Base-by-base conservation (phyloP, 179 eudicot species). In the Silene vulgaris region DNA sequence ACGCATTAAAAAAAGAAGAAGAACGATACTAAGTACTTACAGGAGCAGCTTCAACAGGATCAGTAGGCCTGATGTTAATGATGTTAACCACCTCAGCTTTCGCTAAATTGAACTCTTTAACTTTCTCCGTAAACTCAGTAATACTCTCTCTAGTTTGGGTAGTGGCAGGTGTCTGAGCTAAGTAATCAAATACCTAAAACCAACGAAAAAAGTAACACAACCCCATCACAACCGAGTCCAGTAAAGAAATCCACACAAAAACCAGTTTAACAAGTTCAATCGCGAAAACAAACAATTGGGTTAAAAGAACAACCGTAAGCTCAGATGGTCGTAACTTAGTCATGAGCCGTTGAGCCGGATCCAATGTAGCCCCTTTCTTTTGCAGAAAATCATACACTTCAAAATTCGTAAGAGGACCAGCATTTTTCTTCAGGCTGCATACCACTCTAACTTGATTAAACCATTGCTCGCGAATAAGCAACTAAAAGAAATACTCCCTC, bases 311-410 rank as follows among this genome's bases (percentile, higher is more conserved):
- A 78, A 93, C 98, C 88, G 88, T 88, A 73, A 79, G 81, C 80
- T 94, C 98, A 9, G 96, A 90, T 54, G 83, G 85, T 26, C 83
- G 79, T 21, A 94, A 43, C 64, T 87, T 78, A 77, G 88, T 85
- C 82, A 94, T 85, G 73, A 87, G 48, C 14, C 50, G 84, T 8
- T 91, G 83, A 28, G 90, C 76, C 75, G 91, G 79, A 74, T 92
- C 94, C 70, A 82, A 86, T 20, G 85, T 87, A 83, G 94, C 96
- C 11, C 97, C 98, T 85, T 87, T 86, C 52, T 89, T 84, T 65
- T 80, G 85, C 21, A 94, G 81, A 64, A 91, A 88, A 19, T 91
- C 89, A 4, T 90, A 91, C 72, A 94, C 89, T 83, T 94, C 98
- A 45, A 87, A 94, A 81, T 94, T 94, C 35, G 97, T 90, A 60